Evolutionary conservation across 2,329 filamentous ascomycete genomes (phyloP).

Genomic region (Lachnellula cervina): DNA sequence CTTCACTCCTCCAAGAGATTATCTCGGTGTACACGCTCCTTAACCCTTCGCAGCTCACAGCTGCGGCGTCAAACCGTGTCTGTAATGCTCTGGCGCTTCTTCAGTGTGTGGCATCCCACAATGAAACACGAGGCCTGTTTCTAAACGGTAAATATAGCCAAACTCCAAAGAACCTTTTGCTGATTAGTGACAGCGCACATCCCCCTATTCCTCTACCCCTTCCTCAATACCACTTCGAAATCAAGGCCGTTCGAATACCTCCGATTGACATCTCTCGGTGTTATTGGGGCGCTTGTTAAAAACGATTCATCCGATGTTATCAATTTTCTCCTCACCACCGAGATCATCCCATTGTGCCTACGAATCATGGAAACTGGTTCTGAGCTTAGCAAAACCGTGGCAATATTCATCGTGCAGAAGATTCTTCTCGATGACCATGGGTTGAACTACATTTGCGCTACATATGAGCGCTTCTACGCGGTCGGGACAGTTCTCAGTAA

Average conservation of each 20-base stretch:
- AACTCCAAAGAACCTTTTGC: constrained; percentile 4
- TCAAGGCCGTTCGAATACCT: constrained; percentile 97
- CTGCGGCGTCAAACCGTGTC: constrained; percentile 93
- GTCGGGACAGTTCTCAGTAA: constrained; percentile 97
- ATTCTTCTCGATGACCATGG: constrained; percentile 95
- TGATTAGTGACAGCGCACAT: constrained; percentile 70
- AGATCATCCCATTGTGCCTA: constrained; percentile 96
- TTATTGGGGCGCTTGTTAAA: constrained; percentile 96
- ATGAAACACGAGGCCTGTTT: constrained; percentile 90
- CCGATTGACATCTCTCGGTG: constrained; percentile 88
- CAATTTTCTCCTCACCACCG: constrained; percentile 96
- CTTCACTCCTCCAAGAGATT: constrained; percentile 92
- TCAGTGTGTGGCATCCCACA: constrained; percentile 96
- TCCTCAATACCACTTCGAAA: constrained; percentile 97
- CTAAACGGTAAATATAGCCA: constrained; percentile 65
- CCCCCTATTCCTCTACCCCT: constrained; percentile 94
- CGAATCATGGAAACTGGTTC: constrained; percentile 99
- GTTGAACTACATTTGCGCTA: constrained; percentile 96
- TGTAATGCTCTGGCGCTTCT: constrained; percentile 95
- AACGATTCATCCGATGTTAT: constrained; percentile 98
- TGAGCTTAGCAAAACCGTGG: constrained; percentile 96
- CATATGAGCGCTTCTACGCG: constrained; percentile 96
- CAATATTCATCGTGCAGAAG: constrained; percentile 99
- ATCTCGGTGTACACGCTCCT: constrained; percentile 97
- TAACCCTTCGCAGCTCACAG: constrained; percentile 94